Base-by-base conservation (phyloP, 306 rosid genomes). In the Prunus davidiana region DNA sequence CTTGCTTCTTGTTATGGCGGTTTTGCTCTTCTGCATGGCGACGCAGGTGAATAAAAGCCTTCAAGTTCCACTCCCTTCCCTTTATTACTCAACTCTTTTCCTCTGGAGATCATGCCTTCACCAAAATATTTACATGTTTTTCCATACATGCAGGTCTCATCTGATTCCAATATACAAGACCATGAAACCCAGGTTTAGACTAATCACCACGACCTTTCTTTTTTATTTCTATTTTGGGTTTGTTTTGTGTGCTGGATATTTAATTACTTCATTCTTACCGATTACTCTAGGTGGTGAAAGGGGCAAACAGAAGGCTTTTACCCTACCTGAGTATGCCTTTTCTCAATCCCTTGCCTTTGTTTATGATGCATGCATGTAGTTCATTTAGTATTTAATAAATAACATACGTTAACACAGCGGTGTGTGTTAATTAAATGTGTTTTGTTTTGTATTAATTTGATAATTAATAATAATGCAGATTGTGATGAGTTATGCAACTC, bases 241-340 rank as follows among this genome's bases (percentile, higher is more conserved):
- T 45, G 24, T 24, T 12, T 16, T 0, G 3, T 18, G 3, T 18
- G 30, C 27, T 45, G 25, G 15, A 13, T 6, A 11, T 15, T 10
- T 8, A 5, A 6, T 5, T n/a, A 25, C 8, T 13, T 20, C 6
- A 18, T 7, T 4, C 57, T 9, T 65, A 18, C 32, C 2, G 57
- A 34, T 11, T 32, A 18, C 2, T 56, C 4, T 60, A 81, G 84
- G 74, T 22, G 32, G 67, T 63, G 64, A 80, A 73, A 64, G 84
- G 82, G 73, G 43, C 82, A 3, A 69, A 80, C 61, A 84, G 80
- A 80, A 84, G 80, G 69, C 75, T 73, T 55, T 43, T 80, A 28
- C 69, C 82, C 28, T 67, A 5, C 24, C 45, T 72, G 74, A 78
- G 84, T 77, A 80, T 2, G 78, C 10, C 2, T 8, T 14, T 28